Base-by-base conservation (phyloP, 1,284 basidiomycete genomes). In the Gomphus bonarii region DNA sequence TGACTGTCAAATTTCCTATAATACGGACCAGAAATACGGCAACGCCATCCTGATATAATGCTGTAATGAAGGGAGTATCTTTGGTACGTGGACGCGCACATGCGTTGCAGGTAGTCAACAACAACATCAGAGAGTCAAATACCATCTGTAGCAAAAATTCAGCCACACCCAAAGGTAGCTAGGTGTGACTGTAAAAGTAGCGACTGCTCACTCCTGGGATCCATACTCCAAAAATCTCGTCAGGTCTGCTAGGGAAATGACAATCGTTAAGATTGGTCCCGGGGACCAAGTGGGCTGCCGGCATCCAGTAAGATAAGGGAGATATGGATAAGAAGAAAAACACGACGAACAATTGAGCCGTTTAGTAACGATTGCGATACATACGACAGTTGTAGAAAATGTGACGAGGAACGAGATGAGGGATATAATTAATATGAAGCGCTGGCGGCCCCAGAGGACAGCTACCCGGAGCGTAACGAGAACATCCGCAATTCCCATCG, bases 21-120 rank as follows among this genome's bases (percentile, higher is more conserved):
- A n/a, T 25, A 57, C 55, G 33, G 3, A 58, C 56, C 25, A 58
- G 4, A 47, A 58, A 58, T 31, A 61, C 65, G 6, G 57, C 11
- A 25, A 65, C 55, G n/a, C 65, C 64, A 43, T 65, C 63, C 9
- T 61, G 59, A 50, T 58, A 51, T 11, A 66, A 50, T 1, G 58
- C 35, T 3, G 52, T 31, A 9, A 42, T 28, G 20, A 66, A 50
- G 3, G 55, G 42, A 1, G 47, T 61, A 5, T 50, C 35, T 6
- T 25, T 33, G 3, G 10, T 46, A 11, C 65, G 65, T 6, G 65
- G 65, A 8, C 57, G 51, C 30, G 58, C 57, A 35, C 62, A 55
- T 3, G 62, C 62, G 42, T 63, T 63, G 48, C 58, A 62, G 28
- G 49, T 35, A 7, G 61, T 62, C 35, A 60, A 31, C 10, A 40